Evolutionary conservation across 2,329 filamentous ascomycete genomes (phyloP).

Genomic region (Ceratocystis eucalypticola): DNA sequence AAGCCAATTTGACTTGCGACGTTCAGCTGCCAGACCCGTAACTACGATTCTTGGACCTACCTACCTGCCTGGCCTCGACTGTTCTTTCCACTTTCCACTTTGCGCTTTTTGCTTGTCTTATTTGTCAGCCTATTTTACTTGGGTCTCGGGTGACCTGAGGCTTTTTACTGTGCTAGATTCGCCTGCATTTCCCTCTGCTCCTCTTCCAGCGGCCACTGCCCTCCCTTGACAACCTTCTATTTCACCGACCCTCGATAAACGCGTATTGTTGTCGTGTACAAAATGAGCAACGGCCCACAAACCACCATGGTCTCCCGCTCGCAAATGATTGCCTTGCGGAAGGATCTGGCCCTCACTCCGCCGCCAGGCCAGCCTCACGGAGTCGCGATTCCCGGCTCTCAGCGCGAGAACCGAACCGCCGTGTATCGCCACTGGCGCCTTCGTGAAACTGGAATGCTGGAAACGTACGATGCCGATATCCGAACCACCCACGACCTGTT

Average conservation of each 20-base stretch:
- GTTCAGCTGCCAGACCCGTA: not conserved
- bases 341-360: constrained; percentile 45
- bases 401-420: constrained; percentile 55
- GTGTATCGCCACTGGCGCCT: constrained; percentile 77
- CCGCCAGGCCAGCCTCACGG: constrained; percentile 67
- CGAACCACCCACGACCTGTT: constrained; percentile 71
- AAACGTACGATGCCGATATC: constrained; percentile 56
- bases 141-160: not conserved
- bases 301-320: constrained; percentile 6
- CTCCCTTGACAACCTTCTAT: not conserved
- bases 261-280: not conserved
- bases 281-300: not conserved
- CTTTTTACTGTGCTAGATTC: not conserved
- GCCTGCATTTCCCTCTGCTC: not conserved
- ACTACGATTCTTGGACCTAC: not conserved
- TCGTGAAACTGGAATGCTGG: constrained; percentile 55
- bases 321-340: constrained; percentile 10
- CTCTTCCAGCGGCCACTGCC: not conserved
- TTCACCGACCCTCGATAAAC: not conserved
- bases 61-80: not conserved
- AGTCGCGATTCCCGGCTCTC: constrained; percentile 60
- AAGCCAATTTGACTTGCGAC: not conserved
- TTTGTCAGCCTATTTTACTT: not conserved
- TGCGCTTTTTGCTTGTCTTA: not conserved
- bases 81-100: not conserved